These are phyloP conservation scores for Smittium culicis DNA, from an alignment of 371 early-diverging fungal species.

Conservation along the genomic window DNA sequence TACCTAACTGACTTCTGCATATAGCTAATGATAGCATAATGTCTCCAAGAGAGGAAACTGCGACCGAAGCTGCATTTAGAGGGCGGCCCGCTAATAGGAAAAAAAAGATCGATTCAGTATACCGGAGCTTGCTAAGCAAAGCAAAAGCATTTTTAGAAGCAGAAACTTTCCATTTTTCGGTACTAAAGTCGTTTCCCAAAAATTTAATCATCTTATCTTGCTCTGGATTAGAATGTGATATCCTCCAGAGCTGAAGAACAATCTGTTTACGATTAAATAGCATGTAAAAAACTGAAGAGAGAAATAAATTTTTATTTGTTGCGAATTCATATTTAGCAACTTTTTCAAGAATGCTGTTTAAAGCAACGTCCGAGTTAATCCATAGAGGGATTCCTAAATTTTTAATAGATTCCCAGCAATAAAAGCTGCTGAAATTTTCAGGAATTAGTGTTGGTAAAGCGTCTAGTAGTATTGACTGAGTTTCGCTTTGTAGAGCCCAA, in stretches of 20 bases:
- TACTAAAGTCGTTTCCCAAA: slow-evolving; percentile 74
- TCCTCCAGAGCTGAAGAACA: slow-evolving; percentile 57
- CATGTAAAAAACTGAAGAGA: slow-evolving; percentile 2
- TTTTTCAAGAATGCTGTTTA: not conserved
- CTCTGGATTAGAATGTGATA: slow-evolving; percentile 54
- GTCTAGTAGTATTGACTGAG: not conserved
- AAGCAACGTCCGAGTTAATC: not conserved
- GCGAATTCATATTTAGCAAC: slow-evolving; percentile 6
- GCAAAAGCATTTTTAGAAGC: slow-evolving; percentile 96
- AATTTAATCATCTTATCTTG: slow-evolving; percentile 75
- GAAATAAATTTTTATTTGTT: slow-evolving; percentile 1
- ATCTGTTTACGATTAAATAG: not conserved
- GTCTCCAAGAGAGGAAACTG: slow-evolving; percentile 77
- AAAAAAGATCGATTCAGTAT: slow-evolving; percentile 86
- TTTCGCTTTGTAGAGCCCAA: not conserved
- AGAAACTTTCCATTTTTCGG: slow-evolving; percentile 75
- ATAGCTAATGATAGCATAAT: slow-evolving; percentile 79
- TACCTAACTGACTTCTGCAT: slow-evolving; percentile 42
- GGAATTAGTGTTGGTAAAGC: not conserved
- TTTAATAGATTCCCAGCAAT: not conserved
- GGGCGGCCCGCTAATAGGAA: slow-evolving; percentile 78
- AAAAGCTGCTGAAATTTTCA: not conserved
- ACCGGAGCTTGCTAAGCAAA: slow-evolving; percentile 84
- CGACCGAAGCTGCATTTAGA: slow-evolving; percentile 81
- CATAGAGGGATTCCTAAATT: slow-evolving; percentile 9